Conservation (phyloP, 2,329 filamentous ascomycete genomes). For the Exophiala dermatitidis region DNA sequence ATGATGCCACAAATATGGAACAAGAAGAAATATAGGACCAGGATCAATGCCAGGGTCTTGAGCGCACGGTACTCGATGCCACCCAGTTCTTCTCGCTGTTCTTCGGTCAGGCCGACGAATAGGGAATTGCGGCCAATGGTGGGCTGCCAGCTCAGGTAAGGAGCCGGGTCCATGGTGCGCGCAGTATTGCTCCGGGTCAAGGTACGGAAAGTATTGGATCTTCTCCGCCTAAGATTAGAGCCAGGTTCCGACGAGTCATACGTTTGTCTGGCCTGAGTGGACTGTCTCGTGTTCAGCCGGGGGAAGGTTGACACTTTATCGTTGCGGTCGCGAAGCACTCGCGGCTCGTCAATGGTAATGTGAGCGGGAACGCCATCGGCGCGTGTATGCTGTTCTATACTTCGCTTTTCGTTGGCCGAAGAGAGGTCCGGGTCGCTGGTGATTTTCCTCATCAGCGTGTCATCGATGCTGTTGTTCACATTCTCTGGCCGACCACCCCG, state of each 20-base stretch:
- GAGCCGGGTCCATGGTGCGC: constrained; percentile 55
- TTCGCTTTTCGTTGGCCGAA: constrained; percentile 25
- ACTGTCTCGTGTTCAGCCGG: constrained; percentile 17
- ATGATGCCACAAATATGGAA: constrained; percentile 73
- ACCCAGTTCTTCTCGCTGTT: constrained; percentile 88
- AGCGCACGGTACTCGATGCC: constrained; percentile 93
- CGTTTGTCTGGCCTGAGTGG: constrained; percentile 11
- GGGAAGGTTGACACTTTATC: constrained; percentile 20
- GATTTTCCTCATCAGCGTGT: constrained; percentile 28
- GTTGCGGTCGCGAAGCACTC: constrained; percentile 36
- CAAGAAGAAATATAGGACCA: constrained; percentile 72
- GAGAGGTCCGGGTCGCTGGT: constrained; percentile 17
- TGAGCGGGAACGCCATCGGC: constrained; percentile 26
- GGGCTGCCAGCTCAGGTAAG: constrained; percentile 89
- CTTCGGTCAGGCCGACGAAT: constrained; percentile 79
- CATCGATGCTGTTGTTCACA: constrained; percentile 43
- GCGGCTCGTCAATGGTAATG: constrained; percentile 45
- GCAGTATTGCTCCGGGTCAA: constrained; percentile 43
- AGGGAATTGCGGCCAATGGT: constrained; percentile 90
- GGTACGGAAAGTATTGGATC: constrained; percentile 43
- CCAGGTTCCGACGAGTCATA: constrained; percentile 14
- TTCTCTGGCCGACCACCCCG: constrained; percentile 64
- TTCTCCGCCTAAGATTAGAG: constrained; percentile 33
- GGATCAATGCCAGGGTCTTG: constrained; percentile 72
- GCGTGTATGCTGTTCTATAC: constrained; percentile 1